These are phyloP conservation scores for Stropharia rugosoannulata DNA, from an alignment of 768 basidiomycete genomes.

Conservation along the genomic window DNA sequence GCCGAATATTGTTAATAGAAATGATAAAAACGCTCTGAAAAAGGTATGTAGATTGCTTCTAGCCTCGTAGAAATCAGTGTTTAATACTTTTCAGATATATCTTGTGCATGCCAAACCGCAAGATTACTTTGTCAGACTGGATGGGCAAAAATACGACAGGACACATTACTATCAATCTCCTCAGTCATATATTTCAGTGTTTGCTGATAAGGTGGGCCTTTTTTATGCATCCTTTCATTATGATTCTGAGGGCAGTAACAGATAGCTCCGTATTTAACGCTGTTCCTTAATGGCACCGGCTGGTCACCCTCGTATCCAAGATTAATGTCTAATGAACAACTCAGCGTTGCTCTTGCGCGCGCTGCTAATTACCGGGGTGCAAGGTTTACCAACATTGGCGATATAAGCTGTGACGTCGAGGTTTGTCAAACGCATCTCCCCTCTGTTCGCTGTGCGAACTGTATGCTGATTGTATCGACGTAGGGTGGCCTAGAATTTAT, in stretches of 20 bases:
- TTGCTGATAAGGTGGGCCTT: conserved; percentile 58
- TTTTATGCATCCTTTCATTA: background rate
- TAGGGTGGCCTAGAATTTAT: conserved; percentile 88
- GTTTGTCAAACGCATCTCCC: conserved; percentile 31
- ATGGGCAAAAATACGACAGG: conserved; percentile 60
- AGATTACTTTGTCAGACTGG: conserved; percentile 66
- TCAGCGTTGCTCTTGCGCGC: conserved; percentile 46
- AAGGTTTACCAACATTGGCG: conserved; percentile 73
- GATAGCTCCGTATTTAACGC: conserved; percentile 84
- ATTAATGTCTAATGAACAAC: conserved; percentile 68
- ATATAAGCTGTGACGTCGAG: conserved; percentile 88
- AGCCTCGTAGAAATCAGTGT: background rate
- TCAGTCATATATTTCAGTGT: conserved; percentile 60
- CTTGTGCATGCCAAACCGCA: conserved; percentile 67
- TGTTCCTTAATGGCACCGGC: conserved; percentile 84
- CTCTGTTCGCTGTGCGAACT: background rate
- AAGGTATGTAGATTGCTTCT: conserved; percentile 42
- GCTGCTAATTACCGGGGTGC: conserved; percentile 51
- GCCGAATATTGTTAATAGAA: background rate
- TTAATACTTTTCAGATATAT: conserved; percentile 53
- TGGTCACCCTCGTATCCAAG: conserved; percentile 82
- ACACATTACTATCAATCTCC: conserved; percentile 76
- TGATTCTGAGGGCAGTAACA: conserved; percentile 22
- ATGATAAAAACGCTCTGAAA: conserved; percentile 33
- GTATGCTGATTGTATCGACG: background rate